phyloP scores from a whole-genome alignment of 192 early-diverging fungal species.

The Coemansia sp. region DNA sequence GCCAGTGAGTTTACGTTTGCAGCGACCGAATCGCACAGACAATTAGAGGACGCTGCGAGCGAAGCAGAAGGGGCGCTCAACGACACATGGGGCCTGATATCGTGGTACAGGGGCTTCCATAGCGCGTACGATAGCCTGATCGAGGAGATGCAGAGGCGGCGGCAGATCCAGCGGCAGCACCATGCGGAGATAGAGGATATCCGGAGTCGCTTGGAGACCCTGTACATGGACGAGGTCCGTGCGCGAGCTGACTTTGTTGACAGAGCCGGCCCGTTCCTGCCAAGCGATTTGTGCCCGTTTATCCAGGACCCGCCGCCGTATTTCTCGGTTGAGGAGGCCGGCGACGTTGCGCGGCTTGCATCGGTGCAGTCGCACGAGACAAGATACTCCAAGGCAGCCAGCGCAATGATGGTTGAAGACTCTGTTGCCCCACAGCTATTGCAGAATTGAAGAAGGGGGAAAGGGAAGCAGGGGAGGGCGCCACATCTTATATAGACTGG shows the following conservation, averaged over 20 bases:
- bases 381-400: conserved; percentile 21
- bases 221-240: conserved; percentile 38
- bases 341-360: conserved; percentile 28
- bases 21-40: conserved; percentile 19
- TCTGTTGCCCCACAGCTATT: background rate
- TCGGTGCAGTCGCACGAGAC: conserved; percentile 55
- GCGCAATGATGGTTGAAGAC: conserved; percentile 3
- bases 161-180: conserved; percentile 35
- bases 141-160: conserved; percentile 46
- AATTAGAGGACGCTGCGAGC: conserved; percentile 10
- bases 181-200: conserved; percentile 43
- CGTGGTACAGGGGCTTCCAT: conserved; percentile 53
- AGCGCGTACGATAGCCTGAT: conserved; percentile 50
- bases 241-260: conserved; percentile 41
- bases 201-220: conserved; percentile 34
- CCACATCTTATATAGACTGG: background rate
- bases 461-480: background rate
- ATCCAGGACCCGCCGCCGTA: conserved; percentile 52
- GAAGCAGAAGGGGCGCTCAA: conserved; percentile 29
- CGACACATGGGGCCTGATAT: conserved; percentile 46
- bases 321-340: conserved; percentile 44
- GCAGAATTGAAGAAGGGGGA: background rate
- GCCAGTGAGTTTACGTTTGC: conserved; percentile 13
- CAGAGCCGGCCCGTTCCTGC: conserved; percentile 39
- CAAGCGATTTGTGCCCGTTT: conserved; percentile 56